phyloP scores from a whole-genome alignment of 306 rosid genomes.

The Comarum palustre region DNA sequence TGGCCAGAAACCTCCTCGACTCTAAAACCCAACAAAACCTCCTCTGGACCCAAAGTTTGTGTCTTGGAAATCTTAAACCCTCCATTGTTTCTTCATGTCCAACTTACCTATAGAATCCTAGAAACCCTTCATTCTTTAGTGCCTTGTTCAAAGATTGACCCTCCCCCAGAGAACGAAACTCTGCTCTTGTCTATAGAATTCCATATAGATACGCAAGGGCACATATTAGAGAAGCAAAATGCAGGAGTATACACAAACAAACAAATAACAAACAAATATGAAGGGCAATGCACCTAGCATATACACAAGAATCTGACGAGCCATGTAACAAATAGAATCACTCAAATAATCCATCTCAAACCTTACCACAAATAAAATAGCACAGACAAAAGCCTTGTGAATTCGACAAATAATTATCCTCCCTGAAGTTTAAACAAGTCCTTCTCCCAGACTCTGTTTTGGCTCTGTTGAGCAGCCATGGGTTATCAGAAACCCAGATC shows the following conservation, averaged over 20 bases:
- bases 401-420: no score
- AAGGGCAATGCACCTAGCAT: background rate
- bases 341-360: no score
- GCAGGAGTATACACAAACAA: background rate
- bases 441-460: conserved; percentile 30
- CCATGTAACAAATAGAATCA: background rate
- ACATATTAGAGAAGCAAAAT: background rate
- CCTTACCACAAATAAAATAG: no score
- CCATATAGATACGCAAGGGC: background rate
- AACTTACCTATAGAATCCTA: conserved; percentile 71
- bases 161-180: conserved; percentile 67
- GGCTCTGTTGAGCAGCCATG: conserved; percentile 24
- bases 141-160: conserved; percentile 66
- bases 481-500: conserved; percentile 32
- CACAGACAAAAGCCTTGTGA: conserved; percentile 14
- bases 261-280: background rate
- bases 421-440: no score
- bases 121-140: conserved; percentile 67
- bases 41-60: conserved; percentile 7
- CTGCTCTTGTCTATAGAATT: conserved; percentile 76
- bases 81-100: background rate
- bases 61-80: background rate
- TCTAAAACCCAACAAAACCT: no score
- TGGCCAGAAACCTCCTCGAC: no score
- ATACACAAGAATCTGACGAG: background rate